phyloP scores from a whole-genome alignment of 441 rosid species.

The Adansonia madagascariensis region DNA sequence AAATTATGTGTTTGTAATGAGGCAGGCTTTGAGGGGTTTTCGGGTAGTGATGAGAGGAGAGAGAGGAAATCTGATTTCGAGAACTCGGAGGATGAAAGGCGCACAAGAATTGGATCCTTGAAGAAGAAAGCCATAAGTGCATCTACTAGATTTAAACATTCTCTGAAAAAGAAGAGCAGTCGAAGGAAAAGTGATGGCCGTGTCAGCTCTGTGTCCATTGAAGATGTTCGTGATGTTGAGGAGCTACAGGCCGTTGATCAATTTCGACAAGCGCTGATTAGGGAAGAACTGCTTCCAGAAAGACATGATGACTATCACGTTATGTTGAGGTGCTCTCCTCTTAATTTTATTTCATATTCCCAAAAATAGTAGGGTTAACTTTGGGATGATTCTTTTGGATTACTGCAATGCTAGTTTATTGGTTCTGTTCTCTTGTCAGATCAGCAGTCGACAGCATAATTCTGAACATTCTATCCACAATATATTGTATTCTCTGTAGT shows the following conservation, averaged over 20 bases:
- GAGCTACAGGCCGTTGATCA: conserved; percentile 87
- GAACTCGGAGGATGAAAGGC: conserved; percentile 98
- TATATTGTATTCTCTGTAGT: neutral
- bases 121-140: conserved; percentile 93
- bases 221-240: conserved; percentile 85
- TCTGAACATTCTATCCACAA: neutral
- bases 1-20: neutral
- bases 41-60: conserved; percentile 91
- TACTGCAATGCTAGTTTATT: neutral
- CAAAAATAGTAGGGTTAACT: neutral
- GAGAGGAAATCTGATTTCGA: conserved; percentile 95
- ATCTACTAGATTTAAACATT: conserved; percentile 85
- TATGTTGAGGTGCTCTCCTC: conserved; percentile 73
- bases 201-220: conserved; percentile 93
- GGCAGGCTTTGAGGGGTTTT: conserved; percentile 75
- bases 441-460: neutral
- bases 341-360: conserved; percentile 9
- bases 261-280: conserved; percentile 74
- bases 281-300: conserved; percentile 81
- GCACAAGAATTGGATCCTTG: conserved; percentile 86
- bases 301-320: conserved; percentile 86
- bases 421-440: neutral
- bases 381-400: neutral
- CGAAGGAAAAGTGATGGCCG: conserved; percentile 88
- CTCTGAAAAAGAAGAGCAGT: conserved; percentile 80